Percentiles rank a stretch among this genome's conserved stretches.
Conservation (phyloP, 2,329 filamentous ascomycete species). For the Tympanopsis confertula region DNA sequence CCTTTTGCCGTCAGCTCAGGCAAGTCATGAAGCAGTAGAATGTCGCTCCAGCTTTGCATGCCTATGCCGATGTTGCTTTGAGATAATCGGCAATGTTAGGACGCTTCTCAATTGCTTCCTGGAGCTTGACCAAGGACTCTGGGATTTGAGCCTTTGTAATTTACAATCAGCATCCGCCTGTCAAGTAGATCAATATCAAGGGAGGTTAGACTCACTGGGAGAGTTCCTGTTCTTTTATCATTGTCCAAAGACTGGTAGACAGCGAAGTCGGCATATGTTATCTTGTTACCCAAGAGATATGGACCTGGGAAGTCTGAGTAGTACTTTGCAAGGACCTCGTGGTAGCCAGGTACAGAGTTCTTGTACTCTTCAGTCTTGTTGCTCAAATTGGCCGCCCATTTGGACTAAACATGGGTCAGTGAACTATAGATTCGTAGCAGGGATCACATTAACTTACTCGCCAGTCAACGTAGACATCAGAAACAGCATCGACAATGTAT, state of each 20-base stretch:
- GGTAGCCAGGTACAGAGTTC: conserved; percentile 15
- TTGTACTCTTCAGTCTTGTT: conserved; percentile 16
- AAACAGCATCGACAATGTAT: conserved; percentile 20
- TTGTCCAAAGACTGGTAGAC: conserved; percentile 25
- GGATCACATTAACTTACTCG: conserved; percentile 17
- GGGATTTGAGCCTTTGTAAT: too few species aligned
- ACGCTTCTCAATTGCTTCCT: too few species aligned
- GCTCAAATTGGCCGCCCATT: conserved; percentile 15
- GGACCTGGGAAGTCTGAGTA: conserved; percentile 17
- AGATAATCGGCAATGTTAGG: too few species aligned
- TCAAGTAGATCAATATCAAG: too few species aligned
- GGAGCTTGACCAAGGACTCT: too few species aligned
- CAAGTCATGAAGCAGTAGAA: too few species aligned
- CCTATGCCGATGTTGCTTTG: too few species aligned
- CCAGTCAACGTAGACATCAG: conserved; percentile 26
- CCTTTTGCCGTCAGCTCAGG: too few species aligned
- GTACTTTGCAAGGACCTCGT: conserved; percentile 14
- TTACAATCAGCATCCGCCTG: too few species aligned
- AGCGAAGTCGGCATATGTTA: conserved; percentile 25
- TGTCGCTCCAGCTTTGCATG: too few species aligned
- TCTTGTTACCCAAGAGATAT: conserved; percentile 20
- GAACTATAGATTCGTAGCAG: too few species aligned
- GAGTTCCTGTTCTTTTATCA: conserved; percentile 16
- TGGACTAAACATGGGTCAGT: too few species aligned
- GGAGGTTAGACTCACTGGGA: conserved; percentile 12